Evolutionary conservation across 1,139 yeast genomes (phyloP).

Genomic region (Yamadazyma sp.): DNA sequence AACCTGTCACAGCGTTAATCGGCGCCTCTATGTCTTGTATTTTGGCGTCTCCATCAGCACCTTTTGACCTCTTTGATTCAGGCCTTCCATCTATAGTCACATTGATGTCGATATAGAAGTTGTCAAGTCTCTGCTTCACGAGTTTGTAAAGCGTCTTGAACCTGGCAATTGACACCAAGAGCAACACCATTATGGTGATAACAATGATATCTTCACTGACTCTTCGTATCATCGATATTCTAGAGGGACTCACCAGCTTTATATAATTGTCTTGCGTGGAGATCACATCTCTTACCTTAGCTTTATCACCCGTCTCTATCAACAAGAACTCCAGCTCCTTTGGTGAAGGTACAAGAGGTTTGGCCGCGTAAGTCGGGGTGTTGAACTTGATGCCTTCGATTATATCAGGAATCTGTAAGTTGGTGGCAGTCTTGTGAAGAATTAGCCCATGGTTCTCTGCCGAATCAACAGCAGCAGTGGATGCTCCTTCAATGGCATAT

Average conservation of each 20-base stretch:
- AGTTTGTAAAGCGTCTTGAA: constrained; percentile 24
- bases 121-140: constrained; percentile 1
- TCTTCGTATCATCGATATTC: constrained; percentile 16
- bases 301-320: constrained; percentile 8
- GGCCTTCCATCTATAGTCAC: constrained; percentile 9
- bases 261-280: constrained; percentile 1
- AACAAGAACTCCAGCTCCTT: constrained; percentile 9
- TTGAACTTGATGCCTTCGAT: constrained; percentile 41
- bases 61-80: not conserved
- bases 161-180: constrained; percentile 37
- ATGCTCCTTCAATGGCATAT: constrained; percentile 19
- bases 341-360: constrained; percentile 10
- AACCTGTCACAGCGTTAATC: too few relatives aligned
- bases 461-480: constrained; percentile 13
- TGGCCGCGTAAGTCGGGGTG: constrained; percentile 6
- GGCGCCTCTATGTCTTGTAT: too few relatives aligned
- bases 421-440: constrained; percentile 8
- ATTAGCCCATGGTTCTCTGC: constrained; percentile 8
- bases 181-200: constrained; percentile 30
- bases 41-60: too few relatives aligned
- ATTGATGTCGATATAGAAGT: constrained; percentile 23
- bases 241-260: too few relatives aligned
- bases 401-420: constrained; percentile 22
- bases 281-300: too few relatives aligned
- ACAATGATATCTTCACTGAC: constrained; percentile 53